Evolutionary conservation across 2,329 filamentous ascomycete genomes (phyloP).

Genomic region (Penicillium psychrosexuale): DNA sequence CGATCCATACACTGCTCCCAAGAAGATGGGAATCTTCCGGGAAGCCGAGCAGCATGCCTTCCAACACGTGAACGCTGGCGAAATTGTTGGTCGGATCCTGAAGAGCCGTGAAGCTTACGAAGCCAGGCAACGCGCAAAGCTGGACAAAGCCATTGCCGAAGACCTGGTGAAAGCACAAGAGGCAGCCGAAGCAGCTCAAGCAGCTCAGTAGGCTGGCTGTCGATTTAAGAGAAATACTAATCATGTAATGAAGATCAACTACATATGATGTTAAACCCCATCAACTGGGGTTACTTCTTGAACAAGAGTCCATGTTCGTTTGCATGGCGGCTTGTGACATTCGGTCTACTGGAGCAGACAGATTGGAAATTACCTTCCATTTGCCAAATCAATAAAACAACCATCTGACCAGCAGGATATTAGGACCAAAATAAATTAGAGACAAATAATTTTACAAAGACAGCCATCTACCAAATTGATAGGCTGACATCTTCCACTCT

Average conservation of each 20-base stretch:
- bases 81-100: slow-evolving; percentile 89
- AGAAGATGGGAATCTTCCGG: slow-evolving; percentile 77
- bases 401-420: slow-evolving; percentile 10
- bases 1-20: slow-evolving; percentile 77
- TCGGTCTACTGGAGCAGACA: not conserved
- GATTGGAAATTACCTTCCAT: not conserved
- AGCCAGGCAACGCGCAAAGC: slow-evolving; percentile 84
- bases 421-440: slow-evolving; percentile 8
- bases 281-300: slow-evolving; percentile 13
- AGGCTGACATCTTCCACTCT: not conserved
- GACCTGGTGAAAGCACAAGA: slow-evolving; percentile 62
- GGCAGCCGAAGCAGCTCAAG: slow-evolving; percentile 30
- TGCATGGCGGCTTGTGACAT: not conserved
- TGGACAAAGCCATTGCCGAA: slow-evolving; percentile 78
- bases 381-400: not conserved
- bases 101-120: slow-evolving; percentile 84
- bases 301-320: not conserved
- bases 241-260: slow-evolving; percentile 12
- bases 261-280: slow-evolving; percentile 14
- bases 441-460: slow-evolving; percentile 17
- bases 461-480: slow-evolving; percentile 8
- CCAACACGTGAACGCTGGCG: slow-evolving; percentile 81
- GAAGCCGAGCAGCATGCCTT: slow-evolving; percentile 76
- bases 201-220: slow-evolving; percentile 1
- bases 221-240: not conserved